These are phyloP conservation scores for Suillus paluster DNA, from an alignment of 768 basidiomycete genomes.

Conservation along the genomic window DNA sequence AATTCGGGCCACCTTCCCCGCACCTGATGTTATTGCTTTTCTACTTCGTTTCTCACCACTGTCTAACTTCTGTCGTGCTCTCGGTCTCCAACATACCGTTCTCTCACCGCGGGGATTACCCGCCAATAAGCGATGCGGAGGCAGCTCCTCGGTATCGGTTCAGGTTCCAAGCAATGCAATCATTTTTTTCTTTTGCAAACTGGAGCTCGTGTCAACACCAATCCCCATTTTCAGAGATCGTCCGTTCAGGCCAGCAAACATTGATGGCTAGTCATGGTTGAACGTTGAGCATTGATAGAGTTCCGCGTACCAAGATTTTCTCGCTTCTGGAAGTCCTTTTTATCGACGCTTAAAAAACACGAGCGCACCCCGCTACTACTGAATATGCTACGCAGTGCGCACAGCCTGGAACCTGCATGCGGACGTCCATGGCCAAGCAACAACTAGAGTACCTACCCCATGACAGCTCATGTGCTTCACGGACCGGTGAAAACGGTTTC, in stretches of 20 bases:
- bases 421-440: neutral
- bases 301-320: neutral
- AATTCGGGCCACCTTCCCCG: conserved; percentile 1
- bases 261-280: neutral
- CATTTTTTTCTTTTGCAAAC: neutral
- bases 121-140: neutral
- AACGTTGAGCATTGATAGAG: neutral
- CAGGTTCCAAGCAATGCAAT: neutral
- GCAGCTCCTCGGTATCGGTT: neutral
- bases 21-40: conserved; percentile 2
- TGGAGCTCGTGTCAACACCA: neutral
- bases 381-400: neutral
- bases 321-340: neutral
- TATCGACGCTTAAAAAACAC: neutral
- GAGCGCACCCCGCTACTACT: neutral
- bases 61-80: neutral
- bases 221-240: neutral
- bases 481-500: neutral
- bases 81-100: neutral
- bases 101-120: neutral
- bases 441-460: neutral
- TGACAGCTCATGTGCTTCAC: neutral
- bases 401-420: neutral
- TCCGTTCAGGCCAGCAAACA: neutral
- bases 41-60: neutral